These are phyloP conservation scores for Solanum clarkiae DNA, from an alignment of 257 asterid genomes.

Conservation along the genomic window DNA sequence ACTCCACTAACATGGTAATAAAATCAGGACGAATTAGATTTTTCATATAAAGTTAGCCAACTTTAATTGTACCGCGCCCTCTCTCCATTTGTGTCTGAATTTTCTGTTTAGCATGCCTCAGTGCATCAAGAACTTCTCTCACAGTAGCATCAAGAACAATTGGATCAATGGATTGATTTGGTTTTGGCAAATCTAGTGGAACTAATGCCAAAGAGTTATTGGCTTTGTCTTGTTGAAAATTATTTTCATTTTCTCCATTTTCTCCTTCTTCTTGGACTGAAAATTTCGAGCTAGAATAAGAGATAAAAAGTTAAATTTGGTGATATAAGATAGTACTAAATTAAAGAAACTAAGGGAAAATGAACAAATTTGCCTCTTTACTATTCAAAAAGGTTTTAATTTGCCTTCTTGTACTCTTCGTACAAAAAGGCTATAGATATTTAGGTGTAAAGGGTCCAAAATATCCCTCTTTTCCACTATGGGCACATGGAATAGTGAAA, in stretches of 20 bases:
- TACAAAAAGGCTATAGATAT: background rate
- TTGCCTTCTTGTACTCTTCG: background rate
- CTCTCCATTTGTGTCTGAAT: constrained; percentile 54
- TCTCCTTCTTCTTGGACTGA: constrained; percentile 1
- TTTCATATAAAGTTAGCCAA: constrained; percentile 7
- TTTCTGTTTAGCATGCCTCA: constrained; percentile 49
- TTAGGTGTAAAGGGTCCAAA: background rate
- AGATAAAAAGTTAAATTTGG: background rate
- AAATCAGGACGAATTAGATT: background rate
- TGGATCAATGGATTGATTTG: constrained; percentile 25
- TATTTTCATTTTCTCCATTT: background rate
- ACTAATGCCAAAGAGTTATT: constrained; percentile 49
- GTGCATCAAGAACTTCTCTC: constrained; percentile 39
- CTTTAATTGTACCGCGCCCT: constrained; percentile 26
- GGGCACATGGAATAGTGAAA: background rate
- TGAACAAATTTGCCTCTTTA: background rate
- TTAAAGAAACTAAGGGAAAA: background rate
- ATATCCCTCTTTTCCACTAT: background rate
- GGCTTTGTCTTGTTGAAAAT: background rate
- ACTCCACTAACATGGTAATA: background rate
- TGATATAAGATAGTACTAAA: background rate
- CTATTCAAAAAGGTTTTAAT: background rate
- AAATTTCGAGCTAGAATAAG: constrained; percentile 8
- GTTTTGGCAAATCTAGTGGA: constrained; percentile 12
- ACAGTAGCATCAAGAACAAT: constrained; percentile 59